Percentiles rank a stretch among this genome's conserved stretches.
phyloP scores from a whole-genome alignment of 805 yeast species.

The Saturnispora halmiae region DNA sequence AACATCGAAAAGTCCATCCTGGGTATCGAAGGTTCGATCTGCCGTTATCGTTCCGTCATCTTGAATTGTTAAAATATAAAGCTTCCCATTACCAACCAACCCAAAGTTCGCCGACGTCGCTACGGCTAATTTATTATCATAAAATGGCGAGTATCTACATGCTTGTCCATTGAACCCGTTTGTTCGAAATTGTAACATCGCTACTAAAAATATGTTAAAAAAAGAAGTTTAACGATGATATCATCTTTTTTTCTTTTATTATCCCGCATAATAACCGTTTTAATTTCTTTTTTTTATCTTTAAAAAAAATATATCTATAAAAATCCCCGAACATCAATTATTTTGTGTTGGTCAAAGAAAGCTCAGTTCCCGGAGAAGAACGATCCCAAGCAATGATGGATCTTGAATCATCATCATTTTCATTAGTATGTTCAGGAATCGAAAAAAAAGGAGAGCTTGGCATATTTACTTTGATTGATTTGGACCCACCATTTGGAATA shows the following conservation, averaged over 20 bases:
- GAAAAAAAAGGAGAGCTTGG: conserved; percentile 29
- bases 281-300: too few relatives aligned
- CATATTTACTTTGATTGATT: conserved; percentile 16
- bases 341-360: conserved; percentile 5
- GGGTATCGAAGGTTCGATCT: conserved; percentile 68
- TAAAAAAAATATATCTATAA: neutral
- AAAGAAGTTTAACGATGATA: too few relatives aligned
- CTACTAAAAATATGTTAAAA: neutral
- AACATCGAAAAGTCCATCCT: conserved; percentile 82
- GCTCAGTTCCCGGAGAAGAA: conserved; percentile 26
- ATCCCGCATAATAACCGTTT: too few relatives aligned
- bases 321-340: neutral
- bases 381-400: conserved; percentile 20
- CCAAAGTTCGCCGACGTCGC: conserved; percentile 92
- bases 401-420: conserved; percentile 16
- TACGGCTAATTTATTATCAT: conserved; percentile 81
- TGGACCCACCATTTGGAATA: too few relatives aligned
- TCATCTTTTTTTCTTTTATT: too few relatives aligned
- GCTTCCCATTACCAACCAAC: conserved; percentile 85
- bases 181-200: conserved; percentile 69
- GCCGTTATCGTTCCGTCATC: conserved; percentile 52
- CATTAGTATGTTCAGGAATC: conserved; percentile 12
- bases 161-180: conserved; percentile 80
- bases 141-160: conserved; percentile 84
- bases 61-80: conserved; percentile 60